phyloP scores from a whole-genome alignment of 495 filamentous ascomycete species.

The Hypoxylon cercidicola region DNA sequence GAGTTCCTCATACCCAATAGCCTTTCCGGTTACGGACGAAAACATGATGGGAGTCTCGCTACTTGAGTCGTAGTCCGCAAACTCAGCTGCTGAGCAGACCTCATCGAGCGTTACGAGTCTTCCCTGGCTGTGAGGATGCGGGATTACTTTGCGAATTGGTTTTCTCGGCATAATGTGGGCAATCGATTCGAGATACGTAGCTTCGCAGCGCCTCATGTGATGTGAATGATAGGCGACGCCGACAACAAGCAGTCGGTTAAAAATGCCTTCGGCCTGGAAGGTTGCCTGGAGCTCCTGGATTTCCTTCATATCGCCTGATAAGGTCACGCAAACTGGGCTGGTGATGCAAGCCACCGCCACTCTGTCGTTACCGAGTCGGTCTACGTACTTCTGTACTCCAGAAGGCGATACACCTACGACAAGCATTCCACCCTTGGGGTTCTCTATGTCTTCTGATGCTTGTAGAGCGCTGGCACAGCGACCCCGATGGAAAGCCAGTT shows the following conservation, averaged over 20 bases:
- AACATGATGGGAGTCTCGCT: slow-evolving; percentile 43
- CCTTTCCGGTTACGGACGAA: slow-evolving; percentile 51
- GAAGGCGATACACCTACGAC: slow-evolving; percentile 46
- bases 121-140: slow-evolving; percentile 17
- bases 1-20: slow-evolving; percentile 38
- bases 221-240: slow-evolving; percentile 51
- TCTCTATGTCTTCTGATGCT: slow-evolving; percentile 13
- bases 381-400: slow-evolving; percentile 38
- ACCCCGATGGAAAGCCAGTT: slow-evolving; percentile 53
- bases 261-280: slow-evolving; percentile 39
- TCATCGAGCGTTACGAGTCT: slow-evolving; percentile 10
- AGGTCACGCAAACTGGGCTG: slow-evolving; percentile 52
- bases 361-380: slow-evolving; percentile 12
- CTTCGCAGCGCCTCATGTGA: slow-evolving; percentile 45
- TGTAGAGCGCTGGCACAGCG: slow-evolving; percentile 20
- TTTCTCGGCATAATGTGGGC: slow-evolving; percentile 24
- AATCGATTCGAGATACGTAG: slow-evolving; percentile 25
- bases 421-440: slow-evolving; percentile 50
- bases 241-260: slow-evolving; percentile 46
- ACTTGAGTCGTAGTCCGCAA: slow-evolving; percentile 10
- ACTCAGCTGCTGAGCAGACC: not conserved
- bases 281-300: slow-evolving; percentile 44
- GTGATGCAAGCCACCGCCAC: slow-evolving; percentile 55
- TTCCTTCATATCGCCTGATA: slow-evolving; percentile 49
- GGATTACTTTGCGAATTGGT: slow-evolving; percentile 1